These are phyloP conservation scores for Diddensiella transvaalensis DNA, from an alignment of 805 yeast species.

Conservation along the genomic window DNA sequence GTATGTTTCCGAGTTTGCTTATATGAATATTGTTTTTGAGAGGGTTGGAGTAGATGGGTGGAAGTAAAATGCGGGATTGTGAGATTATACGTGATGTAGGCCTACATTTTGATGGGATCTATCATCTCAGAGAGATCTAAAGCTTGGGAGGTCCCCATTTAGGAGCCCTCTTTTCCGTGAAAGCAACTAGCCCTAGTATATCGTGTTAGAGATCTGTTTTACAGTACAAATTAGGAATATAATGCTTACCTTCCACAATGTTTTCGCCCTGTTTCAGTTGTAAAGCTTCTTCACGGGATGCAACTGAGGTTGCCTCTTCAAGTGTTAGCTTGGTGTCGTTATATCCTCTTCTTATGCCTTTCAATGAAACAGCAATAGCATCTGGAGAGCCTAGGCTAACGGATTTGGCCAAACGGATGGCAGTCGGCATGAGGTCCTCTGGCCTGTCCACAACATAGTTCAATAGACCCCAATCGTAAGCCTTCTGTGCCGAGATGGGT, in stretches of 20 bases:
- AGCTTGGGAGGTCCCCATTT: slow-evolving; percentile 22
- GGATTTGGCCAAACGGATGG: slow-evolving; percentile 22
- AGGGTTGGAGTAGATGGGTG: background rate
- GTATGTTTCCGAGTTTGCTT: background rate
- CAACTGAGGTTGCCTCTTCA: slow-evolving; percentile 20
- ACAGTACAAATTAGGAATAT: too few relatives aligned
- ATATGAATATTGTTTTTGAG: background rate
- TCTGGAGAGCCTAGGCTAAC: slow-evolving; percentile 27
- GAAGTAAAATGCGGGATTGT: too few relatives aligned
- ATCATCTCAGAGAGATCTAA: too few relatives aligned
- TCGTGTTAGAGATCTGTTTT: too few relatives aligned
- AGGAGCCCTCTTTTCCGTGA: slow-evolving; percentile 26
- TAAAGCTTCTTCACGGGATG: slow-evolving; percentile 14
- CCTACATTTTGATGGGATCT: too few relatives aligned
- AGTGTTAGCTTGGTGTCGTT: slow-evolving; percentile 18
- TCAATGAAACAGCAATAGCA: slow-evolving; percentile 22
- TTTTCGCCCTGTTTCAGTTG: slow-evolving; percentile 16
- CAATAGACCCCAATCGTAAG: slow-evolving; percentile 26
- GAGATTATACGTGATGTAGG: too few relatives aligned
- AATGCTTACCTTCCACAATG: slow-evolving; percentile 18
- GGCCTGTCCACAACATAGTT: slow-evolving; percentile 22
- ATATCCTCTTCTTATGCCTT: slow-evolving; percentile 23
- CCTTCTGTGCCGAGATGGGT: slow-evolving; percentile 27
- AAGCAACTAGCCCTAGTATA: slow-evolving; percentile 19
- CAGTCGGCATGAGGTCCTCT: slow-evolving; percentile 24